phyloP scores from a whole-genome alignment of 495 filamentous ascomycete genomes.

The Podospora conica region DNA sequence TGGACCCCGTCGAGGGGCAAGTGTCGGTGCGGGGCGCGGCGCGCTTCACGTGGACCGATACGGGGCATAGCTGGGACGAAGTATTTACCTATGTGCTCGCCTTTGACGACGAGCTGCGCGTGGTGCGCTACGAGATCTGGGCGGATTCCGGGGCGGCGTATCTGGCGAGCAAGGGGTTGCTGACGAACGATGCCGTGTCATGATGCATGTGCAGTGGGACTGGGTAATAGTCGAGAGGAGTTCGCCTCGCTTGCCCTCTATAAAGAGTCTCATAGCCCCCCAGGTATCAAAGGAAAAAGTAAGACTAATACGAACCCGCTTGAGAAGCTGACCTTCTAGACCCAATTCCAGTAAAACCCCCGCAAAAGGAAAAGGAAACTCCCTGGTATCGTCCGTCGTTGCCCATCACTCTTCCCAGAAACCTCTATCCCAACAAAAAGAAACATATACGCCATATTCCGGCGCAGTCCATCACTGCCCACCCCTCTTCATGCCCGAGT shows the following conservation, averaged over 20 bases:
- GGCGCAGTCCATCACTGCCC: neutral
- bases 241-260: neutral
- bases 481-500: slow-evolving; percentile 34
- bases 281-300: neutral
- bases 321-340: neutral
- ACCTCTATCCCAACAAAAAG: neutral
- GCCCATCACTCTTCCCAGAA: neutral
- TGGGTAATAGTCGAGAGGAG: neutral
- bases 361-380: neutral
- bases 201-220: too few species aligned
- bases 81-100: slow-evolving; percentile 50
- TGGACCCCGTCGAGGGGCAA: slow-evolving; percentile 39
- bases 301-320: neutral
- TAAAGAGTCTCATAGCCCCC: neutral
- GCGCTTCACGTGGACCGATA: slow-evolving; percentile 45
- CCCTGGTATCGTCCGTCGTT: neutral
- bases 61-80: slow-evolving; percentile 53
- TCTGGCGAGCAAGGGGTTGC: slow-evolving; percentile 44
- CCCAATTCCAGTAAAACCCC: neutral
- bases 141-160: slow-evolving; percentile 60
- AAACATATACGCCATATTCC: neutral
- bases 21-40: slow-evolving; percentile 47
- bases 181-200: neutral
- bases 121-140: slow-evolving; percentile 54
- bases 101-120: slow-evolving; percentile 39